phyloP scores from a whole-genome alignment of 306 rosid species.

The Fragaria ananassa region DNA sequence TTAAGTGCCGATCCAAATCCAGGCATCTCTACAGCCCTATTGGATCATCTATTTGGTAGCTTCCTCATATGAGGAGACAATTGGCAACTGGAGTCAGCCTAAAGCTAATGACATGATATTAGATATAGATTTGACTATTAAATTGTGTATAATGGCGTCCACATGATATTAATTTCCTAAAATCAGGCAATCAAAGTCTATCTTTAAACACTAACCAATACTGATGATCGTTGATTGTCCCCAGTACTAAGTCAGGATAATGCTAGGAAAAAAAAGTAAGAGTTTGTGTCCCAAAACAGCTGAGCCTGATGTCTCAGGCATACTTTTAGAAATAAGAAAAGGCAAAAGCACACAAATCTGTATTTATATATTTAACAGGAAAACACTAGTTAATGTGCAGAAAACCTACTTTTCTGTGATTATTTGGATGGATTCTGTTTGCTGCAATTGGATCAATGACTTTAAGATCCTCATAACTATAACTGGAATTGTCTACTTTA shows the following conservation, averaged over 20 bases:
- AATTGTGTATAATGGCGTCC: neutral
- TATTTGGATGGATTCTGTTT: constrained; percentile 85
- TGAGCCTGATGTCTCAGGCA: neutral
- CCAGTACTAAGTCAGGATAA: neutral
- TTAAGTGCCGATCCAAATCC: neutral
- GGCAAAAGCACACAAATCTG: neutral
- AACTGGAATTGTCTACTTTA: constrained; percentile 35
- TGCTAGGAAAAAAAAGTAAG: no score
- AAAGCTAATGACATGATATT: neutral
- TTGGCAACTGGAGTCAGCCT: neutral
- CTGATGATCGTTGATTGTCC: neutral
- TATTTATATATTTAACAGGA: constrained; percentile 4
- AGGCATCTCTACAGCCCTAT: neutral
- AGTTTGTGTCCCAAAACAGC: neutral
- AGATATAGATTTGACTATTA: neutral
- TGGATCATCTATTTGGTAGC: no score
- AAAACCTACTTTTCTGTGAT: constrained; percentile 66
- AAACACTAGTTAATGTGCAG: constrained; percentile 20
- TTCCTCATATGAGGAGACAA: neutral
- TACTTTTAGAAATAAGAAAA: neutral
- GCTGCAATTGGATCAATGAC: constrained; percentile 84
- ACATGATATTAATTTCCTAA: neutral
- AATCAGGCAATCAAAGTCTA: neutral
- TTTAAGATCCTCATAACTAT: constrained; percentile 57
- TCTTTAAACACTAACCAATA: neutral